Base-by-base conservation (phyloP, 208 protist genomes). In the Crithidia expoeki region DNA sequence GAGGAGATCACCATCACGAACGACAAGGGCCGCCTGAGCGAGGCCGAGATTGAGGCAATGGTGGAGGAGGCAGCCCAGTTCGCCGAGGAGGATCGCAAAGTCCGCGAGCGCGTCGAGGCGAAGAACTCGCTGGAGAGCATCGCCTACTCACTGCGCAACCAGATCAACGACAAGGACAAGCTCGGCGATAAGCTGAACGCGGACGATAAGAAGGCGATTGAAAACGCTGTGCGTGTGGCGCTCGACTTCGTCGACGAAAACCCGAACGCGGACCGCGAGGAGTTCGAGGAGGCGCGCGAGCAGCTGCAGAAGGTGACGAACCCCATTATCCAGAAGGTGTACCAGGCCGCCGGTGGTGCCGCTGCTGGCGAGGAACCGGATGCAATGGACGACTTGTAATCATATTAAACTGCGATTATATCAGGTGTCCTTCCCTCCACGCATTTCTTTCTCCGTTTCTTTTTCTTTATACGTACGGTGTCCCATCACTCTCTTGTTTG, bases 41-140 rank as follows among this genome's bases (percentile, higher is more conserved):
- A 97, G 79, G 90, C 94, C 33, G 85, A 99, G 66, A 98, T 99
- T 64, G 96, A 99, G 71, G 74, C 84, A 52, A 99, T 99, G 97
- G 91, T 98, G 58, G 62, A 86, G 66, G 97, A 99, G 68, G 96
- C 97, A 25, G 95, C 98, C 88, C 70, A 81, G 40, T 98, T 93
- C 62, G 91, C 88, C 9, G 93, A 98, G 44, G 94, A 99, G 73
- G 97, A 98, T 76, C 85, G 93, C 44, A 49, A 53, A n/a, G 81
- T 90, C 63, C 84, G 79, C 62, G 86, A 97, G 73, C 78, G 79
- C 19, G 82, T 98, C 55, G 96, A 98, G 79, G 90, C 97, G 4
- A 93, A 92, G 75, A 98, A 98, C 85, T 74, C 81, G n/a, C 81
- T 98, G 14, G 96, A 98, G 84, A 90, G 85, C 76, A 93, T 88